Percentiles rank a stretch among this genome's conserved stretches.
These are phyloP conservation scores for Purshia tridentata DNA, from an alignment of 306 rosid genomes.

Conservation along the genomic window DNA sequence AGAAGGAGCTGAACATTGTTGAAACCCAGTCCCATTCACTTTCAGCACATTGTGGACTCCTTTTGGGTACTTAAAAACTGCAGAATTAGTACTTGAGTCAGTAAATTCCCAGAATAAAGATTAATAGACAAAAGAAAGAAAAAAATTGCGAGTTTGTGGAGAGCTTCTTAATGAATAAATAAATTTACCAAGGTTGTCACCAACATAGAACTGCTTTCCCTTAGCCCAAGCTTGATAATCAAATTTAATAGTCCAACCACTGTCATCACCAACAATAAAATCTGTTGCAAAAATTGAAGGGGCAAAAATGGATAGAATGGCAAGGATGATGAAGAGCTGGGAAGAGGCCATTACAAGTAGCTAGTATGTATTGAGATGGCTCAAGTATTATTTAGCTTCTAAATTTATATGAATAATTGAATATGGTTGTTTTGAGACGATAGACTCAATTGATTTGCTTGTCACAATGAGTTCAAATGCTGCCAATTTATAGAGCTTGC, in stretches of 20 bases:
- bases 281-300: constrained; percentile 26
- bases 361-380: background rate
- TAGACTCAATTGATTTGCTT: background rate
- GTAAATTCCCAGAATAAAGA: background rate
- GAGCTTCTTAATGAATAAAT: background rate
- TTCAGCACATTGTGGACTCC: too few species aligned
- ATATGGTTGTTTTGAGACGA: background rate
- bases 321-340: constrained; percentile 17
- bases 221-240: constrained; percentile 34
- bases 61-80: too few species aligned
- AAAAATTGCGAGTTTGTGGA: background rate
- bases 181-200: constrained; percentile 36
- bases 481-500: background rate
- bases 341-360: constrained; percentile 30
- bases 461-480: background rate
- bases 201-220: constrained; percentile 34
- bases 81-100: background rate
- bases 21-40: too few species aligned
- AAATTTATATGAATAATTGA: background rate
- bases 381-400: background rate
- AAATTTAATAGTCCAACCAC: constrained; percentile 30
- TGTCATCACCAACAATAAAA: constrained; percentile 31
- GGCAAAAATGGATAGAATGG: constrained; percentile 20
- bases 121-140: background rate
- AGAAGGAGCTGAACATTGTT: too few species aligned